phyloP scores from a whole-genome alignment of 2,329 filamentous ascomycete genomes.

The Diaporthe citrichinensis region DNA sequence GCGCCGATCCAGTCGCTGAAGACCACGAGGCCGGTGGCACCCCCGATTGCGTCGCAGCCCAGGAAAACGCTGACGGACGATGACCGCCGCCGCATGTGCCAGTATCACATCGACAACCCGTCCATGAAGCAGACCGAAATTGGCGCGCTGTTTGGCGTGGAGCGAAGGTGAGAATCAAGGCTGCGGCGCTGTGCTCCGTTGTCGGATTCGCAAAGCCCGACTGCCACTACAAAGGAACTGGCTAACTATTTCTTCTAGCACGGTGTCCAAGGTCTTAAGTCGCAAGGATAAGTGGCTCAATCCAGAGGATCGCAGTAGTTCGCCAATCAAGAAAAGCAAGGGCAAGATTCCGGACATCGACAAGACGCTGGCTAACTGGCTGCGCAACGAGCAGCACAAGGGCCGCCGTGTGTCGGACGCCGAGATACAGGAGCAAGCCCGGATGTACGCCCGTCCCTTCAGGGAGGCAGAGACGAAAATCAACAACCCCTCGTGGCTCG shows the following conservation, averaged over 20 bases:
- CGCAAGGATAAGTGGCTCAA: constrained; percentile 96
- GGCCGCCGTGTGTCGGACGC: constrained; percentile 82
- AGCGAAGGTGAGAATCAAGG: constrained; percentile 82
- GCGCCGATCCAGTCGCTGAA: constrained; percentile 65
- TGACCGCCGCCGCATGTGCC: constrained; percentile 92
- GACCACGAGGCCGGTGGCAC: constrained; percentile 56
- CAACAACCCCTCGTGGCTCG: constrained; percentile 84
- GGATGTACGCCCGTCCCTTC: constrained; percentile 82
- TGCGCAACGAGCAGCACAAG: constrained; percentile 83
- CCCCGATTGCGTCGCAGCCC: constrained; percentile 73
- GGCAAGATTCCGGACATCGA: constrained; percentile 93
- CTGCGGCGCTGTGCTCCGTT: not conserved
- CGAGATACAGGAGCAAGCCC: constrained; percentile 88
- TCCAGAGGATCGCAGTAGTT: constrained; percentile 82
- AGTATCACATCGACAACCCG: constrained; percentile 92
- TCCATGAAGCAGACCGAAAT: constrained; percentile 96
- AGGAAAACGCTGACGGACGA: constrained; percentile 92
- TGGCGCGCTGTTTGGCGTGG: constrained; percentile 93
- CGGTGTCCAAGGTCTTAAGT: constrained; percentile 96
- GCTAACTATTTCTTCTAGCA: constrained; percentile 68
- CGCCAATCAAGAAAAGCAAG: constrained; percentile 86
- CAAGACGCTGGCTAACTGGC: constrained; percentile 89
- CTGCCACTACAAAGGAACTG: not conserved
- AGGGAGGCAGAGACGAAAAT: constrained; percentile 78
- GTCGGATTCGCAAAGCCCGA: not conserved